Evolutionary conservation across 1,284 basidiomycete genomes (phyloP), one percentile per base, ranked within the genome.

Genomic region (Leccinum angustisporum): DNA sequence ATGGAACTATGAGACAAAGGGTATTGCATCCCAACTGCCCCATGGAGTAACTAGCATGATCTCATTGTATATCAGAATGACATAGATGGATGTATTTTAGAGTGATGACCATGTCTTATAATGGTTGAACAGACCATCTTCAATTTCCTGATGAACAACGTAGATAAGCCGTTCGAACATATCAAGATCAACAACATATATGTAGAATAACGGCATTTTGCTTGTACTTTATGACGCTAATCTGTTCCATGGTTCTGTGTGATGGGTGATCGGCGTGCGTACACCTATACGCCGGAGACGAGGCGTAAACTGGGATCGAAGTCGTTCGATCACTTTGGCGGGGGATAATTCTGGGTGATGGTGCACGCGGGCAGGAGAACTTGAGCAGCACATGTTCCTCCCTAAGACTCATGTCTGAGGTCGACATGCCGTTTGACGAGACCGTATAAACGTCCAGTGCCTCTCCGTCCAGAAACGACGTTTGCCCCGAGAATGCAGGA

Each of bases 161-260:
- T 82, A 57, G 93, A 97, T 72, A 92, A 92, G 74, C 94, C 94
- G 30, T 92, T 85, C 66, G 94, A 95, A 69, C 94, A 95, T 71
- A 93, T 97, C 76, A 92, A 92, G 75, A 95, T 96, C 68, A 79
- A 87, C 70, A 94, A 91, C 67, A 80, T 94, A 50, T 85, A 85
- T 71, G 81, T 90, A 64, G 86, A 90, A 64, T 88, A 81, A 63
- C 10, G 0, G 13, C 14, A 25, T 27, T 57, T 58, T 38, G 5
- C 53, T 52, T 62, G 48, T 64, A 56, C 54, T 36, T 70, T 68
- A 81, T 38, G 81, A 68, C 30, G 76, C 80, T 43, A 82, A 73
- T 63, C 79, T 76, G 58, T 27, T 80, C 77, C 48, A 76, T 63
- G 10, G 70, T n/a, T 76, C 71, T 7, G 69, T 67, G 30, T 53